phyloP scores from a whole-genome alignment of 306 rosid genomes.

The Casuarina glauca region DNA sequence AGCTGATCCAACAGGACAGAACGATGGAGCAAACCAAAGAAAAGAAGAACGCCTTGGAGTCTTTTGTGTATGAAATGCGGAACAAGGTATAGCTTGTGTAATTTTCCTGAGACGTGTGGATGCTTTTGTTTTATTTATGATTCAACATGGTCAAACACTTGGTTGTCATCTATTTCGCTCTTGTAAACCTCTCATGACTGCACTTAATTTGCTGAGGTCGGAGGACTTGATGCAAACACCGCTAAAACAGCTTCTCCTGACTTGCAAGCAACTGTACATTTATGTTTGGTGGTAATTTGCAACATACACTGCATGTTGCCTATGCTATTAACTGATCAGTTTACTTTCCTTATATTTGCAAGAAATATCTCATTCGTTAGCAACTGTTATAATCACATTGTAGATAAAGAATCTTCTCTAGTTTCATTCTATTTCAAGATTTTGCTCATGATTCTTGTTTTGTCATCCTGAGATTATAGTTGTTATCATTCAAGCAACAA shows the following conservation, averaged over 20 bases:
- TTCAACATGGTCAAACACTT: slow-evolving; percentile 24
- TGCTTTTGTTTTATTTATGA: slow-evolving; percentile 27
- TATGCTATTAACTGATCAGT: not conserved
- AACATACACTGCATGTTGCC: not conserved
- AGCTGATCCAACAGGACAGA: slow-evolving; percentile 76
- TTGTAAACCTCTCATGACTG: not conserved
- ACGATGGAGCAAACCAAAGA: slow-evolving; percentile 82
- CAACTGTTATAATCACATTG: not conserved
- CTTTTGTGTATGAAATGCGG: slow-evolving; percentile 92
- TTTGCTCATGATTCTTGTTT: slow-evolving; percentile 10
- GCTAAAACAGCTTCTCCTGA: too few relatives aligned
- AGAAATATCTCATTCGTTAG: not conserved
- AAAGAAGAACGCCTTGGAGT: slow-evolving; percentile 86
- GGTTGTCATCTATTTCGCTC: slow-evolving; percentile 7
- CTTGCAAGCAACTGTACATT: not conserved
- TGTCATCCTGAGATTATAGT: slow-evolving; percentile 3
- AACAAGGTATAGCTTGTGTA: slow-evolving; percentile 64
- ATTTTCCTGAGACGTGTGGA: slow-evolving; percentile 13
- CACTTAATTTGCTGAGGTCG: not conserved
- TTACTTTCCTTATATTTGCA: slow-evolving; percentile 3
- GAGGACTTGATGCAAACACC: not conserved
- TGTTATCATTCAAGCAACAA: slow-evolving; percentile 5
- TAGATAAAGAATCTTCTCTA: slow-evolving; percentile 5
- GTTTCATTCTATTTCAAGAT: slow-evolving; percentile 10
- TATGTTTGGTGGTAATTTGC: not conserved